Conservation (phyloP, 1,284 basidiomycete genomes). For the Meira nashicola region DNA sequence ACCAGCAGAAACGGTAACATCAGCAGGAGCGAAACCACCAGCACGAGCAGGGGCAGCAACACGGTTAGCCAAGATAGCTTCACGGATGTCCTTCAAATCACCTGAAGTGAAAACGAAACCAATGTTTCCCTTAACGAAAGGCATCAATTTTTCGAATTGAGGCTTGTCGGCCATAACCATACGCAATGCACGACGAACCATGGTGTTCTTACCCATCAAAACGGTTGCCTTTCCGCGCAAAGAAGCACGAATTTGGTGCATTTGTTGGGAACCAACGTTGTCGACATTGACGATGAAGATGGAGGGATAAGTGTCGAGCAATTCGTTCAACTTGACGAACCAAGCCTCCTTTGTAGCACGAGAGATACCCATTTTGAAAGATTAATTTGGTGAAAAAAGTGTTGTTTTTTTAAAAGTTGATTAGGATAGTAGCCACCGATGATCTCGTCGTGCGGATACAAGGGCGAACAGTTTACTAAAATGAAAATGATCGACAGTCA, state of each 20-base stretch:
- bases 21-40: slow-evolving; percentile 86
- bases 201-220: slow-evolving; percentile 99
- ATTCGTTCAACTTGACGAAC: slow-evolving; percentile 89
- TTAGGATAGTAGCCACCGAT: slow-evolving; percentile 7
- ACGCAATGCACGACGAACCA: slow-evolving; percentile 97
- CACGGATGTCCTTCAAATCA: slow-evolving; percentile 92
- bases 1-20: slow-evolving; percentile 85
- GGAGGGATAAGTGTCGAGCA: slow-evolving; percentile 82
- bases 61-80: slow-evolving; percentile 89
- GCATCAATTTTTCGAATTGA: slow-evolving; percentile 91
- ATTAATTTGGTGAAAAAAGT: not conserved
- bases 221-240: slow-evolving; percentile 93
- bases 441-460: slow-evolving; percentile 13
- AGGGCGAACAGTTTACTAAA: slow-evolving; percentile 9
- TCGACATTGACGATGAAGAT: slow-evolving; percentile 99
- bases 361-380: slow-evolving; percentile 73
- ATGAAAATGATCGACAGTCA: not conserved
- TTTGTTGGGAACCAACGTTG: slow-evolving; percentile 98
- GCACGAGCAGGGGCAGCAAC: slow-evolving; percentile 97
- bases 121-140: slow-evolving; percentile 93
- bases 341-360: slow-evolving; percentile 87
- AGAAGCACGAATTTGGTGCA: slow-evolving; percentile 96
- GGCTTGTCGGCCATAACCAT: slow-evolving; percentile 82
- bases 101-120: slow-evolving; percentile 95
- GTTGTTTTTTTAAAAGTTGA: not conserved